Percentiles rank a stretch among this genome's conserved stretches.
These are phyloP conservation scores for Sugiyamaella floridensis DNA, from an alignment of 805 yeast species.

Conservation along the genomic window DNA sequence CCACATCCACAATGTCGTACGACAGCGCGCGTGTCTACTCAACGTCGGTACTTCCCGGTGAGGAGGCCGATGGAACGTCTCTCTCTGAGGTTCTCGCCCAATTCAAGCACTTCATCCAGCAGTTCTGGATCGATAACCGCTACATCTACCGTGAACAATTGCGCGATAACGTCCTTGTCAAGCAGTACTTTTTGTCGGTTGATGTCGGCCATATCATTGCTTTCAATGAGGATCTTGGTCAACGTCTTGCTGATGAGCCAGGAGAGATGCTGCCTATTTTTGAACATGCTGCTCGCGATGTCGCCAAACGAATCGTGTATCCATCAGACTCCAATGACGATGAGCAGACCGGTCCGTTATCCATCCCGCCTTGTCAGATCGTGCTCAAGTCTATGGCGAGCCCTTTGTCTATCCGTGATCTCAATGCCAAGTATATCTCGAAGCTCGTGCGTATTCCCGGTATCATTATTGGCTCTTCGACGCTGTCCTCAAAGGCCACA, in stretches of 20 bases:
- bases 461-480: slow-evolving; percentile 85
- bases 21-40: slow-evolving; percentile 34
- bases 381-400: slow-evolving; percentile 67
- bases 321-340: slow-evolving; percentile 34
- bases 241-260: slow-evolving; percentile 78
- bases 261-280: slow-evolving; percentile 74
- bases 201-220: slow-evolving; percentile 79
- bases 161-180: slow-evolving; percentile 75
- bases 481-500: slow-evolving; percentile 81
- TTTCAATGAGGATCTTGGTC: slow-evolving; percentile 83
- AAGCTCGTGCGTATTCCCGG: slow-evolving; percentile 89
- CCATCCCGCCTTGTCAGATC: slow-evolving; percentile 77
- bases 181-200: slow-evolving; percentile 64
- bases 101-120: slow-evolving; percentile 74
- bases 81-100: slow-evolving; percentile 29
- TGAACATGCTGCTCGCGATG: slow-evolving; percentile 52
- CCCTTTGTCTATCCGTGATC: slow-evolving; percentile 65
- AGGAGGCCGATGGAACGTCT: slow-evolving; percentile 46
- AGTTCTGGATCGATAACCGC: slow-evolving; percentile 74
- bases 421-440: slow-evolving; percentile 82
- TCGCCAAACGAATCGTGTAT: slow-evolving; percentile 59
- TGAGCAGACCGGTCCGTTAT: slow-evolving; percentile 27
- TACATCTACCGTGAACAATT: slow-evolving; percentile 80
- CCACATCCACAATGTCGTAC: slow-evolving; percentile 31
- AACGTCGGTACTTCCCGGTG: slow-evolving; percentile 85